Percentiles rank a stretch among this genome's conserved stretches.
These are phyloP conservation scores for Didymella arachidicola DNA, from an alignment of 2,329 filamentous ascomycete species.

Conservation along the genomic window DNA sequence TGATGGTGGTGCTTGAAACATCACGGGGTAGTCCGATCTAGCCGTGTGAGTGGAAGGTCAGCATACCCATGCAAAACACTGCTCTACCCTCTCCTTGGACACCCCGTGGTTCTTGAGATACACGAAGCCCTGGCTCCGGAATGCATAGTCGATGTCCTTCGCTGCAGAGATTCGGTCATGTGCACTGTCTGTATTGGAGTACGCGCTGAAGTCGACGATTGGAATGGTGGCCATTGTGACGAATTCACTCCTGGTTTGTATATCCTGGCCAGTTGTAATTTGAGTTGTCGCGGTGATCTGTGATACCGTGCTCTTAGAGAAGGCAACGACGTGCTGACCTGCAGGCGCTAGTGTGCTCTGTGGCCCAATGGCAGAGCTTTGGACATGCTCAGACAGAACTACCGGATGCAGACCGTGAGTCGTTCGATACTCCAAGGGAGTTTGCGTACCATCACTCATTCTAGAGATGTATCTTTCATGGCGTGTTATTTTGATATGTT, in stretches of 20 bases:
- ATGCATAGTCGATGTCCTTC: slow-evolving; percentile 49
- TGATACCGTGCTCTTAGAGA: neutral
- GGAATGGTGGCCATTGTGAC: slow-evolving; percentile 31
- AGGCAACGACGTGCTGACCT: slow-evolving; percentile 5
- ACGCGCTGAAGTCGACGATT: slow-evolving; percentile 41
- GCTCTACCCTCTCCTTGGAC: slow-evolving; percentile 35
- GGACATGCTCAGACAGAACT: neutral
- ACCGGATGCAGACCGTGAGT: neutral
- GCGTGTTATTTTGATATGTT: slow-evolving; percentile 9
- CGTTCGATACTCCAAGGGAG: no score
- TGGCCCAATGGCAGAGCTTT: neutral
- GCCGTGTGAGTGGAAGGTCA: neutral
- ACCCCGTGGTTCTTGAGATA: slow-evolving; percentile 54
- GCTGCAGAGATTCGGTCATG: slow-evolving; percentile 35
- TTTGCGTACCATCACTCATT: neutral
- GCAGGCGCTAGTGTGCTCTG: neutral
- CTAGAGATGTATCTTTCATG: neutral
- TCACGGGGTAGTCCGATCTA: no score
- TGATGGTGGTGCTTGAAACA: no score
- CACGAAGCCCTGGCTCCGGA: slow-evolving; percentile 52
- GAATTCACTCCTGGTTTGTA: neutral
- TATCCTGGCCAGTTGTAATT: neutral
- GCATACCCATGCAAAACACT: slow-evolving; percentile 42
- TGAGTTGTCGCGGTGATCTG: neutral
- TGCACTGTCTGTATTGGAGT: slow-evolving; percentile 26